Base-by-base conservation (phyloP, 1,284 basidiomycete genomes). In the Pascua guehoae region DNA sequence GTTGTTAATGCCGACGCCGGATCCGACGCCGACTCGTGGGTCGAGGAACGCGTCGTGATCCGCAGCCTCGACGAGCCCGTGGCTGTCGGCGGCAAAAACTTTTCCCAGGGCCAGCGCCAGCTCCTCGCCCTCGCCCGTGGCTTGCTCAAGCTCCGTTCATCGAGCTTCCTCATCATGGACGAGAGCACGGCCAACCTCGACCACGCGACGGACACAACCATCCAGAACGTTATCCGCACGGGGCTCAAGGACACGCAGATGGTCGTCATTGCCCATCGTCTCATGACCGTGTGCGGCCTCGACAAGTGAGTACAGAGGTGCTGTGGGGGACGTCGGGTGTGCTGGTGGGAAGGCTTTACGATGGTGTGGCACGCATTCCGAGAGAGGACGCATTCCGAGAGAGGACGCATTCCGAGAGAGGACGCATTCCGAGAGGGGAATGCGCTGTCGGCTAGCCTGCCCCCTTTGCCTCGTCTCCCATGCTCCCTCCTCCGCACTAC, bases 111-210 rank as follows among this genome's bases (percentile, higher is more conserved):
- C 10, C 81, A 83, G 65, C 71, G 81, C 18, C 82, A 83, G 66
- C 76, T 83, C 1, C 72, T 83, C 0, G 81, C 81, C 4, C 72
- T 83, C 15, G 82, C 82, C 1, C 73, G 82, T 15, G 82, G 81
- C 5, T 69, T 83, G 51, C 75, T 83, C 53, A 81, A 82, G 61
- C 70, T 78, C 37, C 69, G 69, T 36, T 64, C 74, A 24, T 80
- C 79, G 15, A 76, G 73, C 24, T 79, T 83, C 65, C 71, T 83
- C 41, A 78, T 83, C 57, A 74, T 83, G 63, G 82, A 83, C 65
- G 82, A 83, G 64, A 76, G 74, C 47, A 83, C 82, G 4, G 80
- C 80, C 36, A 78, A 78, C 41, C 67, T 79, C 15, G 76, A 81
- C 63, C 67, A 75, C 57, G 74, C 72, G 1, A 79, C 78, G 2